phyloP scores from a whole-genome alignment of 2,329 filamentous ascomycete species.

The Fusarium zealandicum region DNA sequence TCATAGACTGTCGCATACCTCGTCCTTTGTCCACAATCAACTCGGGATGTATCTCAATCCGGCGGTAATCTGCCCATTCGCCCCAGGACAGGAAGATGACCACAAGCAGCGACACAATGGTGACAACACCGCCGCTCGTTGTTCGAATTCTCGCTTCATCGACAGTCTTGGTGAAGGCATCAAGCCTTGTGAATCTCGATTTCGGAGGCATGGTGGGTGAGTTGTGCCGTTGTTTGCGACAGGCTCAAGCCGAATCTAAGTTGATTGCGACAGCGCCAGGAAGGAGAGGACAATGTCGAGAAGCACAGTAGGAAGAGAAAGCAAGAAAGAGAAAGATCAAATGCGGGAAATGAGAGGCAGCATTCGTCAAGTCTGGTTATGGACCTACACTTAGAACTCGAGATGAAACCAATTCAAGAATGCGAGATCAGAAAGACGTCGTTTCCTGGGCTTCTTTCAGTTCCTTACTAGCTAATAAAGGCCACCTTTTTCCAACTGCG shows the following conservation, averaged over 20 bases:
- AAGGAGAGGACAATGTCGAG: slow-evolving; percentile 26
- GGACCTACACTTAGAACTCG: slow-evolving; percentile 32
- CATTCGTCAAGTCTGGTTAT: slow-evolving; percentile 22
- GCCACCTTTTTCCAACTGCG: slow-evolving; percentile 38
- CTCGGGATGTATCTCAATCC: slow-evolving; percentile 87
- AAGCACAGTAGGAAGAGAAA: neutral
- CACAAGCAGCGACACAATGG: slow-evolving; percentile 85
- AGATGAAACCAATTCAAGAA: slow-evolving; percentile 19
- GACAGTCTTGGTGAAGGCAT: slow-evolving; percentile 99
- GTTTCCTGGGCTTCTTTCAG: neutral
- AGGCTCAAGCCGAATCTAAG: slow-evolving; percentile 16
- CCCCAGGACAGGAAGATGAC: slow-evolving; percentile 90
- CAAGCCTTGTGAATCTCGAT: slow-evolving; percentile 93
- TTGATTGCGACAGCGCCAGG: slow-evolving; percentile 20
- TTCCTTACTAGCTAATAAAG: slow-evolving; percentile 21
- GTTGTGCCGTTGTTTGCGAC: slow-evolving; percentile 6
- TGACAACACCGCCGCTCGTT: slow-evolving; percentile 93
- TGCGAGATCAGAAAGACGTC: slow-evolving; percentile 15
- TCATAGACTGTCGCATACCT: slow-evolving; percentile 61
- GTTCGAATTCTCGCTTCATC: slow-evolving; percentile 97
- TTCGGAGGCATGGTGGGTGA: slow-evolving; percentile 76
- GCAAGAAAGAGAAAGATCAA: slow-evolving; percentile 13
- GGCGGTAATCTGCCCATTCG: slow-evolving; percentile 94
- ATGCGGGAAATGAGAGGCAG: slow-evolving; percentile 28
- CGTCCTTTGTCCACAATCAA: slow-evolving; percentile 95